A percentile compares a stretch with the other conserved stretches of the same genome.
These are phyloP conservation scores for Phlyctochytrium planicorne DNA, from an alignment of 192 early-diverging fungal species.

Conservation along the genomic window DNA sequence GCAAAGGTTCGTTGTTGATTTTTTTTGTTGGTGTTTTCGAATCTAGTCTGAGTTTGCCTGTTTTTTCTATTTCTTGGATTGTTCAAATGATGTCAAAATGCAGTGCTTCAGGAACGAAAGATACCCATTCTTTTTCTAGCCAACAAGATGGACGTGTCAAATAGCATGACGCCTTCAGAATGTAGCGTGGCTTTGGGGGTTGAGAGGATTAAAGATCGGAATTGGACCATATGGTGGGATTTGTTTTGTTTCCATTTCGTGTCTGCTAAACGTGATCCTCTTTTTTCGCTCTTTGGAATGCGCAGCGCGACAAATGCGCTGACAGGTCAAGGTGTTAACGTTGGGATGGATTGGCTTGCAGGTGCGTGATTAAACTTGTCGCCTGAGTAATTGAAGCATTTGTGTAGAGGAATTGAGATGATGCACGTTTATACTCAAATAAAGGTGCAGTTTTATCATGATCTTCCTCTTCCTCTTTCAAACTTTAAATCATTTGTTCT, in stretches of 20 bases:
- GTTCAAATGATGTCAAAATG: no score
- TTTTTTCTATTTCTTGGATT: background rate
- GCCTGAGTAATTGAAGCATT: background rate
- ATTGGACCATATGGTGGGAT: constrained; percentile 42
- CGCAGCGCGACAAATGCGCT: constrained; percentile 34
- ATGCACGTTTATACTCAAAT: no score
- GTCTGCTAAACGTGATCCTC: background rate
- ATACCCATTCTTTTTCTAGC: constrained; percentile 40
- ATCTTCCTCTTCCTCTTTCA: no score
- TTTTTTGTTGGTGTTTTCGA: background rate
- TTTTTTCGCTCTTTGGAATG: no score
- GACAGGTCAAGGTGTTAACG: constrained; percentile 32
- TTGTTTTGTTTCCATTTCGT: background rate
- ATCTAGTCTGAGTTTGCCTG: background rate
- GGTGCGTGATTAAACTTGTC: background rate
- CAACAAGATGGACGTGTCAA: constrained; percentile 40
- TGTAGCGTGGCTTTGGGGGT: constrained; percentile 35
- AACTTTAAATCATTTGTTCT: no score
- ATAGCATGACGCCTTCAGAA: constrained; percentile 34
- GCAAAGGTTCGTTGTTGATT: constrained; percentile 26
- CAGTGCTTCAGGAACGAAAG: constrained; percentile 29
- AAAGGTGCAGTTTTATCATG: no score
- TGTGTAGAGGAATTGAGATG: background rate
- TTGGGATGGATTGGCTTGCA: constrained; percentile 40
- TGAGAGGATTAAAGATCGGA: constrained; percentile 39